Base-by-base conservation (phyloP, 2,329 filamentous ascomycete species). In the Grosmannia huntii region DNA sequence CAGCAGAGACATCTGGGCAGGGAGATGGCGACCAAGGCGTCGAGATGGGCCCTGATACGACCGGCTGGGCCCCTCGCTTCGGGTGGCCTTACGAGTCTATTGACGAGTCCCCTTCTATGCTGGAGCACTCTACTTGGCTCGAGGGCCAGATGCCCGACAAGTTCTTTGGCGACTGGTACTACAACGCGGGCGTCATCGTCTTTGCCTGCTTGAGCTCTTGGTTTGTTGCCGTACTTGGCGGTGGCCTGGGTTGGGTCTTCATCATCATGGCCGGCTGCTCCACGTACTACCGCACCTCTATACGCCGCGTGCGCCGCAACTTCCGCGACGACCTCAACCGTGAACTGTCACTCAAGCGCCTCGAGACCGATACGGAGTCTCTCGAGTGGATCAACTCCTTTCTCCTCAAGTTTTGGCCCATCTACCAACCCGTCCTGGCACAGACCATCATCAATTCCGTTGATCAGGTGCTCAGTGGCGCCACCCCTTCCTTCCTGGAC, bases 341-440 rank as follows among this genome's bases (percentile, higher is more conserved):
- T 57, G 91, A 66, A 71, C 80, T 96, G 78, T 85, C 87, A 14
- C 88, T 96, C 72, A 86, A 86, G 71, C 88, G 81, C 66, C 76
- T 99, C 57, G 94, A 97, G 65, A 94, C 85, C 10, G 94, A 99
- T 65, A 84, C 84, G 28, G 94, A 99, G 73, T 94, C 88, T 59
- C 77, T 99, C 54, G 94, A 99, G 71, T 99, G 94, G 94, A 97
- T 99, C 71, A 99, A 99, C 77, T 95, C 90, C 65, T 99, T 99
- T 75, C 71, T 99, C 66, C 84, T 95, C 73, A 99, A 99, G 71
- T 99, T 99, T 75, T 99, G 94, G 94, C 94, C 94, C 62, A 99
- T 99, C 67, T 97, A 96, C 70, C 90, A 94, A 58, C 94, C 94
- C 1, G 89, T 97, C 11, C 81, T 99, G 14, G 92, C 90, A 61